A percentile compares a stretch with the other conserved stretches of the same genome.
Conservation (phyloP, 805 yeast species). For the Starmerella sp. region DNA sequence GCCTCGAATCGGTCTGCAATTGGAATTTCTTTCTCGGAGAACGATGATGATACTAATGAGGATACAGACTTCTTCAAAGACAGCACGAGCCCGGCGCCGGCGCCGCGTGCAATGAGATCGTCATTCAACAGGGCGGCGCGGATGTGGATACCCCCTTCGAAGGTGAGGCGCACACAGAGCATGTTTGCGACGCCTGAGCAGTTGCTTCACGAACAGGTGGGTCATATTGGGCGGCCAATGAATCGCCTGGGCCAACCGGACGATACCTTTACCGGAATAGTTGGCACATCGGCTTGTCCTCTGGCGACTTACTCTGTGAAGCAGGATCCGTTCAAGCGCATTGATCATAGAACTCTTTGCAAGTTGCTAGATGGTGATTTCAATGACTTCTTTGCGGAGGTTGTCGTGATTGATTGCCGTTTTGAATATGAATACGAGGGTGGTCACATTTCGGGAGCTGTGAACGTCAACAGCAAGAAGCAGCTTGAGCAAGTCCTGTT, state of each 20-base stretch:
- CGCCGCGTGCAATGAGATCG: background rate
- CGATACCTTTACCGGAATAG: conserved; percentile 14
- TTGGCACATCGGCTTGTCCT: conserved; percentile 21
- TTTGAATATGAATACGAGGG: conserved; percentile 87
- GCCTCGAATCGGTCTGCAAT: background rate
- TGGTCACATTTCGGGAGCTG: conserved; percentile 80
- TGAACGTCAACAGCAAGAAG: conserved; percentile 61
- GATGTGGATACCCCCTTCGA: conserved; percentile 17
- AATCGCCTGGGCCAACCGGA: conserved; percentile 6
- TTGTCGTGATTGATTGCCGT: conserved; percentile 70
- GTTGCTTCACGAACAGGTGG: conserved; percentile 31
- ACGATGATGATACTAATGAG: background rate
- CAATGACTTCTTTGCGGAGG: conserved; percentile 42
- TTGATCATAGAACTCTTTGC: conserved; percentile 46
- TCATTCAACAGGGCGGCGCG: background rate
- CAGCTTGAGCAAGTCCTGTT: conserved; percentile 52
- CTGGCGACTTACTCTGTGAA: conserved; percentile 37
- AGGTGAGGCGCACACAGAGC: conserved; percentile 53
- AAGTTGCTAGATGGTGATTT: conserved; percentile 47
- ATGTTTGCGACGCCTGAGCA: conserved; percentile 54
- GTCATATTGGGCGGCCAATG: conserved; percentile 13
- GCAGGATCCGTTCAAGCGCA: conserved; percentile 60
- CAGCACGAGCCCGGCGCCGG: conserved; percentile 1
- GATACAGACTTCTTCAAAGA: background rate
- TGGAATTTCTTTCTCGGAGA: conserved; percentile 1